These are phyloP conservation scores for Suillus cothurnatus DNA, from an alignment of 768 basidiomycete genomes.

Conservation along the genomic window DNA sequence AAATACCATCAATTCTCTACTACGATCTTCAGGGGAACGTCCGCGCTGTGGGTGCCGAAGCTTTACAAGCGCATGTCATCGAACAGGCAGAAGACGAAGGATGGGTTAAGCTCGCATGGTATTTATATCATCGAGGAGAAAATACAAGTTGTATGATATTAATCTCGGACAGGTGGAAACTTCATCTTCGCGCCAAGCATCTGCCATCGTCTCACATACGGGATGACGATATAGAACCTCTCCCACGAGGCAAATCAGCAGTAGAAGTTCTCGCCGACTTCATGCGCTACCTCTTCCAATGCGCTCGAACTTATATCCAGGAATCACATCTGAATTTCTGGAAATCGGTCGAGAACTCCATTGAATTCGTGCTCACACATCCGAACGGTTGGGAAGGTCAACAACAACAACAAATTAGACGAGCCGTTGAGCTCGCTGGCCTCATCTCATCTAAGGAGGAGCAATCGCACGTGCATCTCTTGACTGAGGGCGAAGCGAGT, in stretches of 20 bases:
- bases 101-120: conserved; percentile 45
- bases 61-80: conserved; percentile 34
- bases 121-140: neutral
- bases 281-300: conserved; percentile 28
- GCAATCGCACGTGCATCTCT: conserved; percentile 23
- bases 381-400: conserved; percentile 36
- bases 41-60: conserved; percentile 48
- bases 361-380: conserved; percentile 29
- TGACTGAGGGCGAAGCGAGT: conserved; percentile 31
- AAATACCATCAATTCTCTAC: conserved; percentile 50
- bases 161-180: conserved; percentile 29
- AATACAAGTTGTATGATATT: neutral
- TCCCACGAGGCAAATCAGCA: conserved; percentile 24
- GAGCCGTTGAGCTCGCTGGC: conserved; percentile 25
- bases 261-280: conserved; percentile 29
- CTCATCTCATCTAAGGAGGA: conserved; percentile 19
- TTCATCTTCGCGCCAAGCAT: conserved; percentile 37
- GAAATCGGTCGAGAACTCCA: conserved; percentile 23
- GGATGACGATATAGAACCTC: conserved; percentile 24
- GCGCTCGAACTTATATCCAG: conserved; percentile 24
- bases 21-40: conserved; percentile 45
- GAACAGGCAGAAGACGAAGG: conserved; percentile 40
- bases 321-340: conserved; percentile 33
- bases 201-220: conserved; percentile 24
- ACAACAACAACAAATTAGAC: conserved; percentile 33